Evolutionary conservation across 2,329 filamentous ascomycete species (phyloP).

Genomic region (Fusarium udum): DNA sequence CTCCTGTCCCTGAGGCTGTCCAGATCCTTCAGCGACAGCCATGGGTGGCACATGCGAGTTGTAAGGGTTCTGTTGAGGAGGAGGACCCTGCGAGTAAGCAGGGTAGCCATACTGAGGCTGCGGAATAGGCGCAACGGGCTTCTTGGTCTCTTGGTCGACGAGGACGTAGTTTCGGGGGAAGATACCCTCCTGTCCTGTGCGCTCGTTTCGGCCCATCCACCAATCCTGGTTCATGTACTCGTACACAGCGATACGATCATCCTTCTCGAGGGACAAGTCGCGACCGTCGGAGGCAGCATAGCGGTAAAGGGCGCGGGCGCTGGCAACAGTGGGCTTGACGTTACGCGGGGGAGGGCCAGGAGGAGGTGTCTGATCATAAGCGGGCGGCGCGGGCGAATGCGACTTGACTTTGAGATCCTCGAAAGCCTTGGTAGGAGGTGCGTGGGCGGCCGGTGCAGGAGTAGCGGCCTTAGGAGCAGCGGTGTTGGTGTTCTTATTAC

Average conservation of each 20-base stretch:
- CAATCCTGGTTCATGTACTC: constrained; percentile 98
- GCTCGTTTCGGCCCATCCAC: constrained; percentile 90
- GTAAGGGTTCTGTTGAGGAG: constrained; percentile 67
- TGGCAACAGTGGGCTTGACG: constrained; percentile 69
- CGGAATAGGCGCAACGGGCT: constrained; percentile 45
- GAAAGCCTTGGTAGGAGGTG: constrained; percentile 52
- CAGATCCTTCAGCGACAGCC: constrained; percentile 71
- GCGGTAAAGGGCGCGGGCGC: constrained; percentile 83
- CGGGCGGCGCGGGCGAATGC: constrained; percentile 56
- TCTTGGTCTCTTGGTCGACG: constrained; percentile 69
- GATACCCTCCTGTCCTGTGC: constrained; percentile 87
- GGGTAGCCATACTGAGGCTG: constrained; percentile 54
- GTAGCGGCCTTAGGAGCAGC: constrained; percentile 42
- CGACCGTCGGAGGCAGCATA: constrained; percentile 83
- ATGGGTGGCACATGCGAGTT: constrained; percentile 77
- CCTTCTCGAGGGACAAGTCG: constrained; percentile 81
- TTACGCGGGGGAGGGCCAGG: constrained; percentile 54
- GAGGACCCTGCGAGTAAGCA: constrained; percentile 53
- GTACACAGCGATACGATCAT: constrained; percentile 81
- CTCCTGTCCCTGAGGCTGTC: constrained; percentile 53
- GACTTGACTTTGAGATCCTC: constrained; percentile 53
- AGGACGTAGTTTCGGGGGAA: constrained; percentile 94
- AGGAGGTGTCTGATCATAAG: constrained; percentile 60
- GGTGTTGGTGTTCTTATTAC: constrained; percentile 45
- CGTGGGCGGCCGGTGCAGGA: constrained; percentile 45